phyloP scores from a whole-genome alignment of 192 early-diverging fungal species.

The Nowakowskiella sp. region DNA sequence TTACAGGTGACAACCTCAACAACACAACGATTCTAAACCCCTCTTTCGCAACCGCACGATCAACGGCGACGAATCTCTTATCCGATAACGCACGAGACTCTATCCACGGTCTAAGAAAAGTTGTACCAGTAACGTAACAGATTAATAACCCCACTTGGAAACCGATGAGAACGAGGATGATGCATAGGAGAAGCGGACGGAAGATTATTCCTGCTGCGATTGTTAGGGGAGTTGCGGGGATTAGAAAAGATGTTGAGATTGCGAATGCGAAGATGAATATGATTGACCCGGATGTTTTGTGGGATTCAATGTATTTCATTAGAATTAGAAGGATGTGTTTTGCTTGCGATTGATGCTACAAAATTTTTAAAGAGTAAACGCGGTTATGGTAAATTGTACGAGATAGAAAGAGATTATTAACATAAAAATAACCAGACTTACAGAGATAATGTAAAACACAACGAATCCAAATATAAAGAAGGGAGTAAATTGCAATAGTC shows the following conservation, averaged over 20 bases:
- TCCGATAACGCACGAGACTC: constrained; percentile 7
- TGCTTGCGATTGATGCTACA: too few relatives aligned
- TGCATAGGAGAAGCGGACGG: constrained; percentile 3
- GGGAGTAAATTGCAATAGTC: too few relatives aligned
- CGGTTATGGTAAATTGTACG: too few relatives aligned
- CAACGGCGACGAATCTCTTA: constrained; percentile 8
- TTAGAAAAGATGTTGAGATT: neutral
- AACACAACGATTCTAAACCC: constrained; percentile 22
- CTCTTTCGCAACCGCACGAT: constrained; percentile 11
- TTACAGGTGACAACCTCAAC: constrained; percentile 16
- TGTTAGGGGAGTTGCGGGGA: constrained; percentile 11
- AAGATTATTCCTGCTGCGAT: constrained; percentile 22
- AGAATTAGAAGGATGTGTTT: too few relatives aligned
- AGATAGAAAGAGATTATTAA: too few relatives aligned
- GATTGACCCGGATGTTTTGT: too few relatives aligned
- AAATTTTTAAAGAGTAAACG: too few relatives aligned
- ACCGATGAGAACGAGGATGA: constrained; percentile 17
- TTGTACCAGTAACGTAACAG: constrained; percentile 5
- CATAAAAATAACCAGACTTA: too few relatives aligned
- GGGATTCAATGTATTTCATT: too few relatives aligned
- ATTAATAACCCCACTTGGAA: constrained; percentile 16
- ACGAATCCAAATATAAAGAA: too few relatives aligned
- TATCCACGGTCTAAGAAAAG: constrained; percentile 16
- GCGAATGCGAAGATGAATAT: constrained; percentile 12
- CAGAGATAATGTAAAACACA: too few relatives aligned